Conservation (phyloP, 108 stramenopile species). For the Cyclostephanos invisitatus region DNA sequence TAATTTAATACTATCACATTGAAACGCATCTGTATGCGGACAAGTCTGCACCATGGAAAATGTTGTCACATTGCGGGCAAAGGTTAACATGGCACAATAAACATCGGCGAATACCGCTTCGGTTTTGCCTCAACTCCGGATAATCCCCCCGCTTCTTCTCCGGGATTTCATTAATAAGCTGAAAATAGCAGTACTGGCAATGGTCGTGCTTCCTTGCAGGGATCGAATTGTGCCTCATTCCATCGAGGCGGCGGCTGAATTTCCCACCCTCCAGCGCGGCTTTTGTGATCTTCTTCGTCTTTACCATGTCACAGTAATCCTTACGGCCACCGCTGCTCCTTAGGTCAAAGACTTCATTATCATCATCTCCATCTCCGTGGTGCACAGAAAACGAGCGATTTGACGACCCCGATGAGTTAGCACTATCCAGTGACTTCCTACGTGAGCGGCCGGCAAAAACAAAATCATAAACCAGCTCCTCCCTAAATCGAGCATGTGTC, state of each 20-base stretch:
- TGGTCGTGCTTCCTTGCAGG: neutral
- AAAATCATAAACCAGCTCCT: slow-evolving; percentile 17
- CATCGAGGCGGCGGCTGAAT: neutral
- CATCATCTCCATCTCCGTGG: neutral
- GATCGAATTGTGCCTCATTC: neutral
- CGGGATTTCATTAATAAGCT: neutral
- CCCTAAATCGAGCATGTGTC: slow-evolving; percentile 15
- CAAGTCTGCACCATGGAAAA: slow-evolving; percentile 4
- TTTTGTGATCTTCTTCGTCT: slow-evolving; percentile 38
- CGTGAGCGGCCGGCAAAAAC: neutral
- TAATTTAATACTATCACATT: neutral
- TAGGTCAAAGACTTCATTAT: no score
- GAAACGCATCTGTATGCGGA: neutral
- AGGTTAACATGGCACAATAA: neutral
- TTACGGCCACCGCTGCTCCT: no score
- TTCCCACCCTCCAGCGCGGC: slow-evolving; percentile 46
- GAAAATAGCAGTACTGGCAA: slow-evolving; percentile 10
- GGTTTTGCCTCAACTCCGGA: neutral
- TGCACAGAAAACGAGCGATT: no score
- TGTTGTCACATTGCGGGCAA: neutral
- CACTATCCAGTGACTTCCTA: neutral
- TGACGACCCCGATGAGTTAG: neutral
- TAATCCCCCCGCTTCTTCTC: neutral
- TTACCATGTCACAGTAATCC: slow-evolving; percentile 5
- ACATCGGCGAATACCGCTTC: neutral